Base-by-base conservation (phyloP, 2,329 filamentous ascomycete genomes). In the Cladobotryum protrusum region DNA sequence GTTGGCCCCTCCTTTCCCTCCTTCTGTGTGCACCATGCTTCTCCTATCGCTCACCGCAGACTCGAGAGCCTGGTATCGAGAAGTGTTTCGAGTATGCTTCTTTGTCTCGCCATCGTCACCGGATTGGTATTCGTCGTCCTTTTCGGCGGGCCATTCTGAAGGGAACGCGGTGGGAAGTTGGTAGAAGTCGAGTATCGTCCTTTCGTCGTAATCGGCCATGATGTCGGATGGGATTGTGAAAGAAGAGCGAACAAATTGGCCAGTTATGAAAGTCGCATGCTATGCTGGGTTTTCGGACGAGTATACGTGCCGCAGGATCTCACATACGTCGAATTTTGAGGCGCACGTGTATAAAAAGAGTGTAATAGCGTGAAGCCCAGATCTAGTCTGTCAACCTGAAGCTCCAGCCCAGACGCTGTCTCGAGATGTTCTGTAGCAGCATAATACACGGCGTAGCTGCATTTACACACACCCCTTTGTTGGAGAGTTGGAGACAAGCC, bases 131-230 rank as follows among this genome's bases (percentile, higher is more conserved):
- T 86, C 83, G 61, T 80, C 82, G 49, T 84, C 79, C 63, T 92
- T 85, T 61, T 95, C 87, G 44, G 82, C 75, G 1, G 92, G 92
- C 92, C 92, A 97, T 75, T 88, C 83, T 34, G 81, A 79, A 2
- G 92, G 92, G 66, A 83, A 91, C 17, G 87, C 76, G 13, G 78
- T 87, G 39, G 85, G 78, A 44, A 97, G 79, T 67, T 90, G 87
- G 73, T 97, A 97, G 72, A 95, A 90, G 59, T 90, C 90, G 61
- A 93, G 82, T 48, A 97, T 81, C 42, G 80, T 83, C 54, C 84
- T 77, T 63, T 93, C 86, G 61, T 93, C 86, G 61, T 84, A 80
- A 62, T 93, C 87, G 55, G 82, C 78, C 85, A 81, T 80, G 56
- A 54, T 67, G 40, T 32, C 14, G 32, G 37, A n/a, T n/a, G 17